Percentiles rank a stretch among this genome's conserved stretches.
Evolutionary conservation across 805 yeast species (phyloP).

Genomic region (Ascoidea tarda): DNA sequence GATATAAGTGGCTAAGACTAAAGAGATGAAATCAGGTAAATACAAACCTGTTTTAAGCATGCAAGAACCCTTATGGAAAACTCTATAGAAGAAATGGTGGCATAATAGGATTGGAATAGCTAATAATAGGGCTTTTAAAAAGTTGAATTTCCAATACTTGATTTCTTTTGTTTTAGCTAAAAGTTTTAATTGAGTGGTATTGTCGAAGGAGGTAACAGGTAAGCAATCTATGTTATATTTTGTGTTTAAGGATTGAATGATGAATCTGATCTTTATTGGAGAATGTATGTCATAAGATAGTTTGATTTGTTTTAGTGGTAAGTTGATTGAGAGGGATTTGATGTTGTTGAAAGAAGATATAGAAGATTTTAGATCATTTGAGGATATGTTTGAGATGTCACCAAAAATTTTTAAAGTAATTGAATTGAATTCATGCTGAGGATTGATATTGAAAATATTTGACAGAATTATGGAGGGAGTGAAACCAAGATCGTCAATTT

Average conservation of each 20-base stretch:
- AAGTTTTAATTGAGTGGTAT: slow-evolving; percentile 42
- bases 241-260: slow-evolving; percentile 38
- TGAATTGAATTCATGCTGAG: too few species aligned
- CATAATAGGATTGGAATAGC: slow-evolving; percentile 50
- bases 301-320: slow-evolving; percentile 20
- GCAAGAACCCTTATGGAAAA: slow-evolving; percentile 14
- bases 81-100: slow-evolving; percentile 23
- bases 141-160: slow-evolving; percentile 48
- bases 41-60: slow-evolving; percentile 45
- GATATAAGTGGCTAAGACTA: slow-evolving; percentile 41
- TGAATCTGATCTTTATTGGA: slow-evolving; percentile 45
- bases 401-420: too few species aligned
- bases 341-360: slow-evolving; percentile 1
- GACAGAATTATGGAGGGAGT: too few species aligned
- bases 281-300: slow-evolving; percentile 34
- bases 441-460: too few species aligned
- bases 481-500: slow-evolving; percentile 69
- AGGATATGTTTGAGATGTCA: background rate
- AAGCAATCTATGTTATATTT: slow-evolving; percentile 4
- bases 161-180: slow-evolving; percentile 63
- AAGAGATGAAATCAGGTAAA: slow-evolving; percentile 46
- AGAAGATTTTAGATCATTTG: background rate
- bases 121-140: slow-evolving; percentile 33
- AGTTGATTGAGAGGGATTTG: slow-evolving; percentile 39
- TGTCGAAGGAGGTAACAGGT: slow-evolving; percentile 29